Base-by-base conservation (phyloP, 2,329 filamentous ascomycete genomes). In the Cadophora malorum region DNA sequence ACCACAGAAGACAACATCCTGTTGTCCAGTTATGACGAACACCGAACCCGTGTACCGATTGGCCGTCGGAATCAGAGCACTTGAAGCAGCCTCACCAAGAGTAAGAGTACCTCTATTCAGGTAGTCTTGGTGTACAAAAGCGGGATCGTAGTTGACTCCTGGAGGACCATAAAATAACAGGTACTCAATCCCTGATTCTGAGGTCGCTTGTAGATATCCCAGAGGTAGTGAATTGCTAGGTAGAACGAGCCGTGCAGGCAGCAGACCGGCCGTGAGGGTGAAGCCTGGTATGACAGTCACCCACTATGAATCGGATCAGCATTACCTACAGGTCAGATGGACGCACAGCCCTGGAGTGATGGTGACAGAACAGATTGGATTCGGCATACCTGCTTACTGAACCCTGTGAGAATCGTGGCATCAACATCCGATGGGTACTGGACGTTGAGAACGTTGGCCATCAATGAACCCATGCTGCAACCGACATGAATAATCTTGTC, bases 401-500 rank as follows among this genome's bases (percentile, higher is more conserved):
- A 72, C 16, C 71, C 73, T 23, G 70, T 73, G 33, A 76, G 67
- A 52, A 75, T 74, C 14, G 66, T 66, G 2, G 72, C 72, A 67
- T 75, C 68, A 25, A 72, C 67, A 52, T 74, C 73, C 21, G 67
- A 21, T 9, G 74, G 74, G 49, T 75, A 73, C 53, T 69, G 52
- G 1, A 68, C 60, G 23, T 73, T 71, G 25, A 75, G 62, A 31
- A 66, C 59, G 50, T 71, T 72, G 19, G 56, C 67, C 14, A 71
- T 59, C 12, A 71, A 41, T 3, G 72, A 74, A 4, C 74, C 74
- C 53, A 71, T 66, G 14, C 69, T 71, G 58, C 70, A 67, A 3
- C 74, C 74, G 7, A 75, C 70, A n/a, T 68, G 68, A 28, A 75
- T 70, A 21, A 75, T 60, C 9, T 70, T 69, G 23, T 64, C 49